Evolutionary conservation across 192 early-diverging fungal species (phyloP).

Genomic region (Chytriomyces confervae): DNA sequence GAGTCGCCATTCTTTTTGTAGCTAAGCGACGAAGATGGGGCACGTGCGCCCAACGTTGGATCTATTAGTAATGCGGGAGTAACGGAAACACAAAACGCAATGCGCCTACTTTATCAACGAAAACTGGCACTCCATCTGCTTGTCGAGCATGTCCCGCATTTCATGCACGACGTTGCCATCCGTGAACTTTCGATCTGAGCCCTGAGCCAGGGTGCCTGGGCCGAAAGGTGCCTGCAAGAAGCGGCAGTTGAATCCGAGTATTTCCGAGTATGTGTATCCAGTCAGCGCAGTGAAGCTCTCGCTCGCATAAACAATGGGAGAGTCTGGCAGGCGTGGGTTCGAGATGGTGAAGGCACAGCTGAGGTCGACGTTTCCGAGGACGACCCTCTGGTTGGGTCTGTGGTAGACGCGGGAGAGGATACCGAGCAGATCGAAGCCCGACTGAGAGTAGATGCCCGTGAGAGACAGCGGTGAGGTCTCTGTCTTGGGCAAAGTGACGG

Average conservation of each 20-base stretch:
- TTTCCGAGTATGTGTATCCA: slow-evolving; percentile 50
- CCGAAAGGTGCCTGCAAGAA: slow-evolving; percentile 49
- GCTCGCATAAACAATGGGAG: slow-evolving; percentile 70
- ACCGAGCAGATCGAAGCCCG: slow-evolving; percentile 52
- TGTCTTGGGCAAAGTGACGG: no score
- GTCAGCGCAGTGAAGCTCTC: slow-evolving; percentile 70
- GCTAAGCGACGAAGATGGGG: slow-evolving; percentile 1
- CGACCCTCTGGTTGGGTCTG: slow-evolving; percentile 64
- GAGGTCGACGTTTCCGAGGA: slow-evolving; percentile 66
- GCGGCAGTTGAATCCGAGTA: slow-evolving; percentile 57
- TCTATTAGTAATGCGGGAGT: not conserved
- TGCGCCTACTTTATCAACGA: slow-evolving; percentile 61
- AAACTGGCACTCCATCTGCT: slow-evolving; percentile 67
- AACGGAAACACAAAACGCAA: not conserved
- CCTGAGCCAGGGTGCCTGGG: slow-evolving; percentile 12
- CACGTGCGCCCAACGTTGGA: not conserved
- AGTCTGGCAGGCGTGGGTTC: slow-evolving; percentile 64
- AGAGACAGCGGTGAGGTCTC: not conserved
- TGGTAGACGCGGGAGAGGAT: slow-evolving; percentile 46
- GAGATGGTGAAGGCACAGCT: slow-evolving; percentile 60
- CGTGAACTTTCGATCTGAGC: slow-evolving; percentile 28
- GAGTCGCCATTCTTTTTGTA: slow-evolving; percentile 72
- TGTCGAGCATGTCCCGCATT: slow-evolving; percentile 55
- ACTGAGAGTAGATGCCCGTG: slow-evolving; percentile 31
- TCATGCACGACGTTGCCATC: slow-evolving; percentile 51